A percentile compares a stretch with the other conserved stretches of the same genome.
phyloP scores from a whole-genome alignment of 2,329 filamentous ascomycete species.

The Alternaria hordeiaustralica region DNA sequence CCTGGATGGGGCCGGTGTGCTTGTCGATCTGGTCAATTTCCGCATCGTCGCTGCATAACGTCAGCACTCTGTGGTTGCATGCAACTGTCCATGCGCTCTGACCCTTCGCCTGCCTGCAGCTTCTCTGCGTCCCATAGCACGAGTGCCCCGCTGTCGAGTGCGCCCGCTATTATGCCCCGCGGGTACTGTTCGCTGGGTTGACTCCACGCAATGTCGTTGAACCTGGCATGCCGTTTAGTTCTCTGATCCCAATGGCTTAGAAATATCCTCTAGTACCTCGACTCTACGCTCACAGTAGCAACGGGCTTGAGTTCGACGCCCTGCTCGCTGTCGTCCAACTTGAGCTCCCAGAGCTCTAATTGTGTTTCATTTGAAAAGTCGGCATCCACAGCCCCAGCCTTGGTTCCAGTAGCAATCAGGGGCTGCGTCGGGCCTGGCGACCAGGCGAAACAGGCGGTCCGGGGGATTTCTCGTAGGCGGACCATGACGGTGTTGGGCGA shows the following conservation, averaged over 20 bases:
- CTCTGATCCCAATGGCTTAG: background rate
- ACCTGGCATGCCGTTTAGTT: constrained; percentile 62
- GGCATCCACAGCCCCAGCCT: constrained; percentile 92
- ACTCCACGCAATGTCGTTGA: constrained; percentile 97
- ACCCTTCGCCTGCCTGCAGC: constrained; percentile 62
- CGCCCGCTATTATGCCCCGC: constrained; percentile 90
- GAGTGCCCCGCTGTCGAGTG: constrained; percentile 90
- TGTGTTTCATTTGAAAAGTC: constrained; percentile 98
- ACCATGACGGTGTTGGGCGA: constrained; percentile 70
- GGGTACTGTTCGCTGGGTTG: constrained; percentile 78
- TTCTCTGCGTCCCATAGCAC: constrained; percentile 91
- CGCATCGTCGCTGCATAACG: constrained; percentile 69
- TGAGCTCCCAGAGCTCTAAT: constrained; percentile 94
- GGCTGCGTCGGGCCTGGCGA: constrained; percentile 80
- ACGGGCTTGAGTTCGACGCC: constrained; percentile 85
- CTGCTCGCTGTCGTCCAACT: constrained; percentile 76
- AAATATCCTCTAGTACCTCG: constrained; percentile 67
- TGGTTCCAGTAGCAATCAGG: constrained; percentile 89
- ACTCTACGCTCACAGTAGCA: constrained; percentile 83
- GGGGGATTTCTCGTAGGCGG: constrained; percentile 91
- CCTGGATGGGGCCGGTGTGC: constrained; percentile 90
- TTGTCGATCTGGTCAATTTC: constrained; percentile 85
- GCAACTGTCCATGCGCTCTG: constrained; percentile 37
- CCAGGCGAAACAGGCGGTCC: constrained; percentile 98
- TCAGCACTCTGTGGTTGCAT: constrained; percentile 54